Evolutionary conservation across 148 eudicot genomes (phyloP), one percentile per base, ranked within the genome.

Genomic region (Nepenthes gracilis): DNA sequence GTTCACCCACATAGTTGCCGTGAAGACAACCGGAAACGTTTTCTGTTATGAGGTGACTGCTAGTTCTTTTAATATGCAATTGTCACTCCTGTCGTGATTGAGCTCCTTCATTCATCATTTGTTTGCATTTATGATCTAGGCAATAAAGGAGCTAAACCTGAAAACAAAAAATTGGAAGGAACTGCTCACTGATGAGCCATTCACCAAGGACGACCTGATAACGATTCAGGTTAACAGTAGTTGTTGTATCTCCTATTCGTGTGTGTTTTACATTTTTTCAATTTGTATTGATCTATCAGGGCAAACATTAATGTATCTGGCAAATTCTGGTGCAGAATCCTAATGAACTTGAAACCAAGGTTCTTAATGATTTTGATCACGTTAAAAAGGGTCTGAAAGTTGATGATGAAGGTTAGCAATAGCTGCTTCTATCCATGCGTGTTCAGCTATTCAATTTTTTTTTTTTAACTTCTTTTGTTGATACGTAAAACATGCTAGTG

Each of bases 131-230:
- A 23, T 23, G 45, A 47, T 36, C 3, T 52, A 93, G 98, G 98
- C 98, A 57, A 81, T 93, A 64, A 93, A 88, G 72, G 98, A 93
- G 74, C 74, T 93, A 65, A 93, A 93, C 76, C 77, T 93, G 6
- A 93, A 88, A 74, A 88, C 98, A 2, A 93, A 88, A 72, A 88
- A 82, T 57, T 93, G 98, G 98, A 93, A 88, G 78, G 98, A 93
- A 70, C 89, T 93, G 64, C 88, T 93, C 58, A 93, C 98, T 55
- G 98, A 93, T 56, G 95, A 93, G 68, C 91, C 96, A 55, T 93
- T 93, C 67, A 67, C 85, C 35, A 88, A 59, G 65, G 91, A 75
- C 63, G 96, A 93, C 70, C 74, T 93, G 43, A 86, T 93, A 35
- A 88, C 87, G 51, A 93, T 93, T 77, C 98, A 93, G 85, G 98